Base-by-base conservation (phyloP, 2,329 filamentous ascomycete species). In the Triangularia verruculosa region DNA sequence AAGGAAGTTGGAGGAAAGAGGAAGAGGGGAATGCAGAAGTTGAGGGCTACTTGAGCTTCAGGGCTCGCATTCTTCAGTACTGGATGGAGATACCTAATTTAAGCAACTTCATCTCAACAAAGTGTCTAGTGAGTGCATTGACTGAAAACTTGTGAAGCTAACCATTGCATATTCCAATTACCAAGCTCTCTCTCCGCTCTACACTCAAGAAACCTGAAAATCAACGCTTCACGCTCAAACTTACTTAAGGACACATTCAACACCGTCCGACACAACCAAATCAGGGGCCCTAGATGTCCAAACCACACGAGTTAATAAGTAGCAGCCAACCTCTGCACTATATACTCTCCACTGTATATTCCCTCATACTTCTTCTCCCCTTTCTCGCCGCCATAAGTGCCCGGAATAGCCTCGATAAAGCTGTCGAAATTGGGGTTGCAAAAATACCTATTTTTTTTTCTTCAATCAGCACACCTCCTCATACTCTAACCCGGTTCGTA, bases 1-100 rank as follows among this genome's bases (percentile, higher is more conserved):
- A 89, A 90, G 71, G 93, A 98, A 78, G 92, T 97, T 4, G 87
- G 90, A 62, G 95, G 95, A n/a, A 95, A 96, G 80, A 78, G 86
- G 70, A 89, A 88, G 77, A 78, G 84, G 64, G 81, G 78, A 12
- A 87, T 85, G 79, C 78, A 83, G 72, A 89, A 86, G 78, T 72
- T 86, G 47, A 76, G 79, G 39, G 71, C 73, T 20, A 15, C 47
- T 9, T 67, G 55, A 28, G 20, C 11, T 4, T 24, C 13, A 7
- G 22, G 4, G 9, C 20, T 15, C 4, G 20, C 5, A 24, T 53
- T 1, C 12, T 24, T 8, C 24, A n/a, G 13, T 15, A 0, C 7
- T 24, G 17, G 9, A 24, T 1, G 9, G n/a, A 22, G 20, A 25
- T 53, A 53, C 47, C 20, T 12, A 24, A 24, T 25, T 53, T 24